Evolutionary conservation across 768 basidiomycete genomes (phyloP).

Genomic region (Russula vinacea): DNA sequence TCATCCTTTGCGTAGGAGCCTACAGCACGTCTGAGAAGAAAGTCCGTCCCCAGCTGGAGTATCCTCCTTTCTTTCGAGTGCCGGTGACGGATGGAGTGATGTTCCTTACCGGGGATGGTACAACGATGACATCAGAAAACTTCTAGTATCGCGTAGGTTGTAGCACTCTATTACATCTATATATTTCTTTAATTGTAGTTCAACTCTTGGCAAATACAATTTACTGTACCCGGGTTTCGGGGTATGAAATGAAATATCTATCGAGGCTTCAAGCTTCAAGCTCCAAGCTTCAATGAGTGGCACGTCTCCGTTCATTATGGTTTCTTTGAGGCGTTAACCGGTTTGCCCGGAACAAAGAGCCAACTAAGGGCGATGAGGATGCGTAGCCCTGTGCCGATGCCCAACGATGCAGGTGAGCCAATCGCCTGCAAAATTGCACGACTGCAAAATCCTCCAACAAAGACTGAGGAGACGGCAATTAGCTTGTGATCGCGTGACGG

Average conservation of each 20-base stretch:
- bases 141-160: background rate
- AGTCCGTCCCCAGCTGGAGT: slow-evolving; percentile 38
- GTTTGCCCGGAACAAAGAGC: slow-evolving; percentile 57
- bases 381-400: slow-evolving; percentile 60
- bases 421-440: slow-evolving; percentile 57
- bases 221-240: background rate
- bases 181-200: background rate
- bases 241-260: slow-evolving; percentile 5
- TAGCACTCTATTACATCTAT: background rate
- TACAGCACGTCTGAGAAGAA: slow-evolving; percentile 41
- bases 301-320: background rate
- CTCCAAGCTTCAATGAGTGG: background rate
- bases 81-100: slow-evolving; percentile 35
- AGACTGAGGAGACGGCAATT: slow-evolving; percentile 63
- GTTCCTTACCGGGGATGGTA: slow-evolving; percentile 43
- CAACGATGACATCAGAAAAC: slow-evolving; percentile 25
- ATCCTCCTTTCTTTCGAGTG: slow-evolving; percentile 32
- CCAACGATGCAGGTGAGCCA: slow-evolving; percentile 63
- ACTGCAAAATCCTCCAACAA: slow-evolving; percentile 70
- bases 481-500: slow-evolving; percentile 67
- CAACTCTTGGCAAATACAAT: background rate
- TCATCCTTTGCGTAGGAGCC: slow-evolving; percentile 39
- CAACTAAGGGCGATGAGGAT: slow-evolving; percentile 60
- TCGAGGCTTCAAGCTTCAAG: too few species aligned
- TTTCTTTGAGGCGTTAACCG: slow-evolving; percentile 4